phyloP scores from a whole-genome alignment of 495 filamentous ascomycete genomes.

The Bacidia rubella region DNA sequence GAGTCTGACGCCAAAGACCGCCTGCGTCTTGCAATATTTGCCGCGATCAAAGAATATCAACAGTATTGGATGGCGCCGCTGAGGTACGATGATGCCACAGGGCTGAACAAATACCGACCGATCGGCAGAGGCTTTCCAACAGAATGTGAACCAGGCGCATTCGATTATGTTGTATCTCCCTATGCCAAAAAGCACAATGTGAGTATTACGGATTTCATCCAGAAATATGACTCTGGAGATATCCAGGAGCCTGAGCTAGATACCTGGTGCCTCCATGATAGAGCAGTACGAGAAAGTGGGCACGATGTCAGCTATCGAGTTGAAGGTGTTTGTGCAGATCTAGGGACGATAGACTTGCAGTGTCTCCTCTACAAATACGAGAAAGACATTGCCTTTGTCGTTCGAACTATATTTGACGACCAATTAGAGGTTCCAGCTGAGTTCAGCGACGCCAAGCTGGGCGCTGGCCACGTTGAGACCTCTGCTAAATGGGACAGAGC shows the following conservation, averaged over 20 bases:
- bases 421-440: constrained; percentile 62
- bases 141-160: constrained; percentile 83
- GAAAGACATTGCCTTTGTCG: constrained; percentile 71
- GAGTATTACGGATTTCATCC: constrained; percentile 66
- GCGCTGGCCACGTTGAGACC: constrained; percentile 51
- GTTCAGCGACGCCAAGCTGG: constrained; percentile 48
- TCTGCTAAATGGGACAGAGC: constrained; percentile 82
- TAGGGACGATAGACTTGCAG: constrained; percentile 91
- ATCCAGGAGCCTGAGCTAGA: constrained; percentile 80
- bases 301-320: constrained; percentile 92
- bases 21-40: constrained; percentile 61
- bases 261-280: constrained; percentile 89
- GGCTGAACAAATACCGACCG: constrained; percentile 82
- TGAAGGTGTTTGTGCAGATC: constrained; percentile 71
- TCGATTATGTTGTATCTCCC: constrained; percentile 71
- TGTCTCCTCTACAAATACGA: constrained; percentile 93
- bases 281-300: constrained; percentile 89
- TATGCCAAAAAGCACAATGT: constrained; percentile 77
- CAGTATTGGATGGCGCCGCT: constrained; percentile 77
- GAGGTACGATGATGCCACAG: constrained; percentile 62
- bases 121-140: constrained; percentile 75
- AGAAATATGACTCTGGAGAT: constrained; percentile 67
- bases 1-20: constrained; percentile 67
- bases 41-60: constrained; percentile 94
- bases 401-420: constrained; percentile 71